Evolutionary conservation across 139 green algal genomes (phyloP).

Genomic region (Tetraselmis striata): DNA sequence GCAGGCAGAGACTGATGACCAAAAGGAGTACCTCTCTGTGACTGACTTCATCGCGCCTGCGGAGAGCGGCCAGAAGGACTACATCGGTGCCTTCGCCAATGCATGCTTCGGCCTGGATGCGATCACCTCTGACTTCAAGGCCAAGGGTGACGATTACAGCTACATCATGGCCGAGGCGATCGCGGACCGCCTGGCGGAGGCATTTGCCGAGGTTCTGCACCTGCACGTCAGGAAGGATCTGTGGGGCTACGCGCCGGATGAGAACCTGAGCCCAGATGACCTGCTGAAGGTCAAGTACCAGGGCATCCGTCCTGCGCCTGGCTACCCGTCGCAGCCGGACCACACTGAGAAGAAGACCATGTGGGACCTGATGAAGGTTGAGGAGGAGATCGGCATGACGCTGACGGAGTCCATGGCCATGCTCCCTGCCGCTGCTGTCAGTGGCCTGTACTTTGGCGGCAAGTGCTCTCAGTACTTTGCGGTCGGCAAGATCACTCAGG

Average conservation of each 20-base stretch:
- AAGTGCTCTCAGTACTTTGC: conserved; percentile 88
- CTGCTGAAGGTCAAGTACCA: conserved; percentile 98
- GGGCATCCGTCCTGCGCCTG: conserved; percentile 92
- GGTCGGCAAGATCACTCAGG: conserved; percentile 93
- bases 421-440: conserved; percentile 87
- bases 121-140: conserved; percentile 70
- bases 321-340: conserved; percentile 98
- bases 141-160: conserved; percentile 71
- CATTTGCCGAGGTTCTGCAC: conserved; percentile 94
- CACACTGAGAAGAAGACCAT: conserved; percentile 97
- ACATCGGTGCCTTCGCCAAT: conserved; percentile 93
- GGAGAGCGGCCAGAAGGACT: conserved; percentile 76
- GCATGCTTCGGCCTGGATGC: conserved; percentile 84
- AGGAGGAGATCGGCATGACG: conserved; percentile 70
- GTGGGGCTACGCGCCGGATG: conserved; percentile 91
- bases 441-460: conserved; percentile 90
- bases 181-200: conserved; percentile 93
- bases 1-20: conserved; percentile 85
- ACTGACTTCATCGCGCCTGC: conserved; percentile 95
- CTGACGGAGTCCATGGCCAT: conserved; percentile 96
- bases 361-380: conserved; percentile 87
- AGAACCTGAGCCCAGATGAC: conserved; percentile 80
- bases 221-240: conserved; percentile 77
- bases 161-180: conserved; percentile 99
- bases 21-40: conserved; percentile 72